A percentile compares a stretch with the other conserved stretches of the same genome.
phyloP scores from a whole-genome alignment of 106 monocot species.

The Dendrobium huoshanense region DNA sequence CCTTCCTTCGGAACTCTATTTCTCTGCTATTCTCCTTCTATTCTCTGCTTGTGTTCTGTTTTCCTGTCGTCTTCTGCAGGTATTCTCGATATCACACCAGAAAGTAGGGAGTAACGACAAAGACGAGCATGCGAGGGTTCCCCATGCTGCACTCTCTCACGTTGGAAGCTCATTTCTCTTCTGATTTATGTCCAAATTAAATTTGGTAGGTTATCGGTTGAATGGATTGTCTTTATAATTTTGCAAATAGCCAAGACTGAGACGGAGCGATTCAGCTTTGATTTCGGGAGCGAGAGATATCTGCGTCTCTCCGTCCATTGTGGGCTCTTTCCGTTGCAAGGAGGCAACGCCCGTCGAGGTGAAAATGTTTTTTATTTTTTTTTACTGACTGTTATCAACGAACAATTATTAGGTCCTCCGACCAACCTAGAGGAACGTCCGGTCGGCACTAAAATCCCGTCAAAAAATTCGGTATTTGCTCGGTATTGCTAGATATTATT shows the following conservation, averaged over 20 bases:
- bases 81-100: too few relatives aligned
- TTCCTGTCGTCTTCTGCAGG: too few relatives aligned
- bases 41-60: too few relatives aligned
- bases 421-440: too few relatives aligned
- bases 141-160: constrained; percentile 60
- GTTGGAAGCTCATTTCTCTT: constrained; percentile 26
- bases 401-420: too few relatives aligned
- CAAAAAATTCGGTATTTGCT: too few relatives aligned
- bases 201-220: background rate
- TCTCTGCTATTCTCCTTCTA: too few relatives aligned
- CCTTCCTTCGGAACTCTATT: too few relatives aligned
- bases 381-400: too few relatives aligned
- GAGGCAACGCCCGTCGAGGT: constrained; percentile 28
- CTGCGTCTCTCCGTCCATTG: constrained; percentile 73
- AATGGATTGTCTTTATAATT: background rate
- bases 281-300: constrained; percentile 80
- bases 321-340: constrained; percentile 63
- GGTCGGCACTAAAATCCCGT: too few relatives aligned
- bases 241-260: constrained; percentile 33
- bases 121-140: constrained; percentile 59
- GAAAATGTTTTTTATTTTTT: background rate
- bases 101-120: constrained; percentile 14
- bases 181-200: background rate
- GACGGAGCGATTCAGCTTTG: constrained; percentile 66
- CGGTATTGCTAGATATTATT: too few relatives aligned